Base-by-base conservation (phyloP, 2,329 filamentous ascomycete species). In the Ceratocystis cacaofunesta region DNA sequence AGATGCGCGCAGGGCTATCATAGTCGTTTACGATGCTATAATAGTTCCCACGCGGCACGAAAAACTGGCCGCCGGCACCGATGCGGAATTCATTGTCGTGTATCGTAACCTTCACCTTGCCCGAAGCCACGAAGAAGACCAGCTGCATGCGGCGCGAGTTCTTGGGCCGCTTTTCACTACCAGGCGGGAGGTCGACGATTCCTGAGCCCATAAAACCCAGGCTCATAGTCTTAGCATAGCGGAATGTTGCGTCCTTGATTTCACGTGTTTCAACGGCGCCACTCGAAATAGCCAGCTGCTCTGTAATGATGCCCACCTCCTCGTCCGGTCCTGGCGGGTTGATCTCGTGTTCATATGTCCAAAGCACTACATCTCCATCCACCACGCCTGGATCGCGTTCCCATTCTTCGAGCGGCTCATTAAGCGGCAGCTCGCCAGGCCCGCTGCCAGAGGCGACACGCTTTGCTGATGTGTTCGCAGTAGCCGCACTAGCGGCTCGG, bases 101-200 rank as follows among this genome's bases (percentile, higher is more conserved):
- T 61, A 95, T 83, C 32, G 85, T 88, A 22, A 96, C 92, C 69
- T 85, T 80, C 22, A 96, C 90, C 69, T 88, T 85, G 25, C 94
- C 94, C 57, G 83, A 82, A 70, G 90, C 87, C 36, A 99, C 88
- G 71, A 95, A 96, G 75, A 97, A 97, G 0, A 89, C 86, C 87
- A 99, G 94, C 73, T 96, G 91, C 90, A 96, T 97, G 77, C 89
- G 92, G 68, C 92, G 83, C 44, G 89, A 88, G 75, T 96, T 97
- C 80, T 97, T 97, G 61, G 87, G 84, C 70, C 86, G 85, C 79
- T 99, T 99, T 72, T 88, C 84, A 41, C 89, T 85, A 1, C 88
- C 87, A 0, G 90, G 86, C 5, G 90, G 89, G 62, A 99, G 78
- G 71, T 97, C 92, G 46, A 99, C 89, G 63, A 97, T 82, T 17